Evolutionary conservation across 2,329 filamentous ascomycete genomes (phyloP), one percentile per base, ranked within the genome.

Genomic region (Hypoxylon sp.): DNA sequence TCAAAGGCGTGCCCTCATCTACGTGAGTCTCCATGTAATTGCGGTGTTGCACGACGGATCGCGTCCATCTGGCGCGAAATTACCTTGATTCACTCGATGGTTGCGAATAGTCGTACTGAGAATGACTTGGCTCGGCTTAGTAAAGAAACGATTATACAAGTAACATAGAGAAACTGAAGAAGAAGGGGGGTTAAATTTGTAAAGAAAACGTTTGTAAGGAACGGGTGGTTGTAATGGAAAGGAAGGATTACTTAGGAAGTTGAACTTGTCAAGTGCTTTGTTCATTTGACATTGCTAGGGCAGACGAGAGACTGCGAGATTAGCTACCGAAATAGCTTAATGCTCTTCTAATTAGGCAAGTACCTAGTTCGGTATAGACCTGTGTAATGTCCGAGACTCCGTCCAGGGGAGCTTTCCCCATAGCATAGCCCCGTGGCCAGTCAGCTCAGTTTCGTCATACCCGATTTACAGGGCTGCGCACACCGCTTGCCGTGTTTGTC

Each of bases 21-120:
- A 77, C 70, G 73, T 76, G 74, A 73, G 75, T 76, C 74, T 77
- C 75, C 75, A 77, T 77, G 74, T 74, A 75, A 73, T 74, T 72
- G 71, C 61, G 46, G 55, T 72, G 71, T 74, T 62, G 66, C 69
- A 74, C 72, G 67, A 75, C 59, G 71, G 71, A 68, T 73, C 73
- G 72, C 72, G 65, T 72, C 75, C 75, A 77, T 76, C 73, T 75
- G 75, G 73, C 73, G 73, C 73, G 65, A 70, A 63, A 55, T 48
- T 59, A 43, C 36, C 25, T 30, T 60, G 63, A 59, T 67, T 66
- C 49, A 53, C 65, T 59, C 56, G 57, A n/a, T 7, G 21, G 17
- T 23, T 53, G 52, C 56, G 56, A 58, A 55, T 21, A 62, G 53
- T 36, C 11, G 48, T 41, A 57, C 36, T 41, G 13, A 17, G 32